Conservation (phyloP, 345 rosid genomes). For the Dipteronia sinensis region DNA sequence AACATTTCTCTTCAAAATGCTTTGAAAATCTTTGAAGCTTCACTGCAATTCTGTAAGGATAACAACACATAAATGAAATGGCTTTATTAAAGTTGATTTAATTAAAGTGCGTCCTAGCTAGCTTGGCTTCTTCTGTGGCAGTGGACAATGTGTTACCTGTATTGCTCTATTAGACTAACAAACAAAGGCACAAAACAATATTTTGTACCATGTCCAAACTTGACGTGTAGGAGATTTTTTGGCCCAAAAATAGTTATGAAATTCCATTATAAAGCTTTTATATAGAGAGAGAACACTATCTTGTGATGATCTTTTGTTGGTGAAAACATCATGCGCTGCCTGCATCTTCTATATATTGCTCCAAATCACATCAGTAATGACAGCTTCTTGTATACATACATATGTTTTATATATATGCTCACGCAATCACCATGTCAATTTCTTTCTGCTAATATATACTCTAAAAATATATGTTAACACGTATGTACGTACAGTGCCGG, state of each 20-base stretch:
- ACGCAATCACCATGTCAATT: no score
- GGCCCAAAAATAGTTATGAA: neutral
- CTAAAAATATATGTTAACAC: no score
- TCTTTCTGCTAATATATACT: no score
- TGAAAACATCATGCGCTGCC: neutral
- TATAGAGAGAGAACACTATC: neutral
- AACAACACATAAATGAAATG: neutral
- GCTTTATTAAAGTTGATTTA: neutral
- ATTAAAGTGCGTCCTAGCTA: neutral
- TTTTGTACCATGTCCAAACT: neutral
- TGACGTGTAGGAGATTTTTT: neutral
- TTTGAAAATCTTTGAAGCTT: no score
- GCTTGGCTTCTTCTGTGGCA: neutral
- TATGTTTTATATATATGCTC: no score
- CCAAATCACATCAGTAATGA: neutral
- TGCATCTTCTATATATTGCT: neutral
- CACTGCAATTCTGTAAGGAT: no score
- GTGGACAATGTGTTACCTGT: neutral
- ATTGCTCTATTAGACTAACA: neutral
- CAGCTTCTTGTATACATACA: neutral
- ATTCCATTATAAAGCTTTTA: no score
- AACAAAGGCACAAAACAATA: neutral
- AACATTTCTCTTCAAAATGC: no score
- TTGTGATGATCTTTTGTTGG: neutral
- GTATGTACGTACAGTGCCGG: no score